phyloP scores from a whole-genome alignment of 805 yeast genomes.

The Saturnispora zaruensis region DNA sequence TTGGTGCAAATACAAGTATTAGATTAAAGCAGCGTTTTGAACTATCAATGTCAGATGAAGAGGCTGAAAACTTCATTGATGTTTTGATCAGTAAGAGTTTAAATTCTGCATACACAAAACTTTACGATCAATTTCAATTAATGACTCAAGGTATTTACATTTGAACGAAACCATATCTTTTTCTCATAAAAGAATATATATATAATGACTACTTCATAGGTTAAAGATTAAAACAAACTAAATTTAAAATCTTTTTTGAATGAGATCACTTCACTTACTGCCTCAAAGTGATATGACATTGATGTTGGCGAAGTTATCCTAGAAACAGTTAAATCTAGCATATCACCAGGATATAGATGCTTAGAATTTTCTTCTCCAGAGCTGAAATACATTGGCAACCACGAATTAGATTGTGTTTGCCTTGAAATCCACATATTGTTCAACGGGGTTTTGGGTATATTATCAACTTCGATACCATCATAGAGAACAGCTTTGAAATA shows the following conservation, averaged over 20 bases:
- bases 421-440: background rate
- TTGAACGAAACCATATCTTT: conserved; percentile 20
- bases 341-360: background rate
- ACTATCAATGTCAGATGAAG: conserved; percentile 61
- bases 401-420: conserved; percentile 35
- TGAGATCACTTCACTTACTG: background rate
- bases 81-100: conserved; percentile 69
- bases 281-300: conserved; percentile 16
- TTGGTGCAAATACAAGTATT: conserved; percentile 75
- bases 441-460: conserved; percentile 29
- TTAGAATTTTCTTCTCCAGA: background rate
- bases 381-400: conserved; percentile 57
- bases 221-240: conserved; percentile 23
- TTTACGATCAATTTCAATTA: conserved; percentile 92
- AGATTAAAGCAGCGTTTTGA: conserved; percentile 77
- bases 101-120: conserved; percentile 81
- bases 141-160: conserved; percentile 91
- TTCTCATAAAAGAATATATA: background rate
- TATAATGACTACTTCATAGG: background rate
- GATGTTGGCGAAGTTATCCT: conserved; percentile 9
- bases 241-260: conserved; percentile 17
- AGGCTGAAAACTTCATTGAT: conserved; percentile 73
- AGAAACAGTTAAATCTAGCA: background rate
- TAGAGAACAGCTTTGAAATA: conserved; percentile 65
- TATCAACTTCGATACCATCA: conserved; percentile 47